phyloP scores from a whole-genome alignment of 148 eudicot species.

The Chenopodium formosanum region DNA sequence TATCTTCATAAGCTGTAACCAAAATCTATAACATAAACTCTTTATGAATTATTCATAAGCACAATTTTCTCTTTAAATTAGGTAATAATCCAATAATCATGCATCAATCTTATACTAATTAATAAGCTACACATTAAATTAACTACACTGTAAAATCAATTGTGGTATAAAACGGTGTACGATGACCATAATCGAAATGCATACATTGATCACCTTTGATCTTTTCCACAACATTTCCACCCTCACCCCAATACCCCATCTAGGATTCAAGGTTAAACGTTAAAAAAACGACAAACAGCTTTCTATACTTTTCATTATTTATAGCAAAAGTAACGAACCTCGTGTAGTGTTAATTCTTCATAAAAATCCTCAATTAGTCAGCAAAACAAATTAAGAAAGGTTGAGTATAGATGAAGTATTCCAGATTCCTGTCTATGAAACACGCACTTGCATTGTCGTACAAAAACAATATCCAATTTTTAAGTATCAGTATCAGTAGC shows the following conservation, averaged over 20 bases:
- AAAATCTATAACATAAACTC: no score
- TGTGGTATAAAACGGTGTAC: no score
- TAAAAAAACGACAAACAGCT: not conserved
- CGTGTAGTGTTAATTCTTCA: not conserved
- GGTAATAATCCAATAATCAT: not conserved
- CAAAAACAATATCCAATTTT: conserved; percentile 13
- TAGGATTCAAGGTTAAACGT: no score
- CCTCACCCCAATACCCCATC: not conserved
- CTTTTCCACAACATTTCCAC: not conserved
- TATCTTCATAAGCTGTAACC: not conserved
- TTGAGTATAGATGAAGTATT: conserved; percentile 28
- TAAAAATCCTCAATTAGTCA: not conserved
- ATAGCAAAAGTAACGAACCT: not conserved
- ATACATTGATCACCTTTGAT: not conserved
- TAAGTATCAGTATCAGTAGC: not conserved
- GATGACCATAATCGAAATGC: not conserved
- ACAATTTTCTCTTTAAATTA: not conserved
- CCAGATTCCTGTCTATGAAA: conserved; percentile 19
- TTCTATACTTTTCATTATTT: not conserved
- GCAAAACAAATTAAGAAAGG: conserved; percentile 14
- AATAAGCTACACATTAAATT: no score
- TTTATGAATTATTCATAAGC: not conserved
- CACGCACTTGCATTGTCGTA: not conserved
- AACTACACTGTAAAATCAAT: not conserved
- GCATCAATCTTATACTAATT: no score